phyloP scores from a whole-genome alignment of 441 rosid species.

The Euphorbia corollata region DNA sequence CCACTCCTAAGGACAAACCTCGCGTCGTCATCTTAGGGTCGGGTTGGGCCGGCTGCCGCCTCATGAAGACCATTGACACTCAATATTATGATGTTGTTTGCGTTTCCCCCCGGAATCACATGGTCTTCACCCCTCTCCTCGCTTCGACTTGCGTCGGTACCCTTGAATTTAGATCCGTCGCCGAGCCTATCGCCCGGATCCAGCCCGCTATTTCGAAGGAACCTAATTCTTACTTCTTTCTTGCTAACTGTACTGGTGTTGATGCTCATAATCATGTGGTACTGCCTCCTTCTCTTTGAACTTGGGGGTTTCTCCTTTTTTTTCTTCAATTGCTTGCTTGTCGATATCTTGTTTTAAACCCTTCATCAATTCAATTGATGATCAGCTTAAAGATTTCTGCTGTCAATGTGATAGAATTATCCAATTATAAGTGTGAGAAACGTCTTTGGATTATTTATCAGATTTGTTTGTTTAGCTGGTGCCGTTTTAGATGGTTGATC shows the following conservation, averaged over 20 bases:
- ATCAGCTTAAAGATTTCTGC: not conserved
- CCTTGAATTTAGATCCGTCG: constrained; percentile 78
- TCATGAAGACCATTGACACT: constrained; percentile 80
- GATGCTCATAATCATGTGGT: constrained; percentile 53
- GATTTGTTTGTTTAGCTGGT: not conserved
- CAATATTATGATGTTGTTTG: constrained; percentile 70
- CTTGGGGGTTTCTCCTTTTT: not conserved
- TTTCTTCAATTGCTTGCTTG: not conserved
- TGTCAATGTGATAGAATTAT: not conserved
- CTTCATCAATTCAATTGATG: not conserved
- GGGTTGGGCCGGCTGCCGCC: constrained; percentile 93
- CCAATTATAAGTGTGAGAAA: not conserved
- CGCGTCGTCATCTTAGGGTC: constrained; percentile 73
- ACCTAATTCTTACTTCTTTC: constrained; percentile 64
- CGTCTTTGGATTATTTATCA: not conserved
- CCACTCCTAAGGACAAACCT: constrained; percentile 56
- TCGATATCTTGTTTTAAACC: not conserved
- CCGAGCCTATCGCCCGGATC: constrained; percentile 71
- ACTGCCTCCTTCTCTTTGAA: not conserved
- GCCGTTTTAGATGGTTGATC: not conserved
- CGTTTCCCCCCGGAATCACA: constrained; percentile 87
- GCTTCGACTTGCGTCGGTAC: constrained; percentile 97
- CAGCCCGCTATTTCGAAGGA: constrained; percentile 69
- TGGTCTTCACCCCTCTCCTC: constrained; percentile 87
- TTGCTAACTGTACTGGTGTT: constrained; percentile 47